phyloP scores from a whole-genome alignment of 768 basidiomycete genomes.

The Tricholoma bakamatsutake region DNA sequence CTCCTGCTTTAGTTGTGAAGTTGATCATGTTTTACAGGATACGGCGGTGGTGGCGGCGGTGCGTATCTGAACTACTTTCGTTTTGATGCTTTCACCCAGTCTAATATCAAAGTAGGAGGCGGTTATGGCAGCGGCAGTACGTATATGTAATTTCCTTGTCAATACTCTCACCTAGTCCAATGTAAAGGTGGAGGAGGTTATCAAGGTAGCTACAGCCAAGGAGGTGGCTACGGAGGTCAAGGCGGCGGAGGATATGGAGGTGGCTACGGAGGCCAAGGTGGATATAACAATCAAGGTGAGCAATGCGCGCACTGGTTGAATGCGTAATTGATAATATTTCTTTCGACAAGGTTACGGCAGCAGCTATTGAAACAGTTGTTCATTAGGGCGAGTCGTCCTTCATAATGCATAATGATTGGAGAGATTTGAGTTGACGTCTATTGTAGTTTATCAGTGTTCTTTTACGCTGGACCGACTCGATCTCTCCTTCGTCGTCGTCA shows the following conservation, averaged over 20 bases:
- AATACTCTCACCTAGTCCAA: too few species aligned
- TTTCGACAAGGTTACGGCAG: constrained; percentile 18
- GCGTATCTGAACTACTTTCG: neutral
- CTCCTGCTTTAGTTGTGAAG: neutral
- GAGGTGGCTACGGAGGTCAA: constrained; percentile 19
- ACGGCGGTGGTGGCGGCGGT: constrained; percentile 9
- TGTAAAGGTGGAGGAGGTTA: neutral
- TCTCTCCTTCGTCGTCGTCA: constrained; percentile 28
- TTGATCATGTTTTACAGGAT: constrained; percentile 9
- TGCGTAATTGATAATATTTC: neutral
- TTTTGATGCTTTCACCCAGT: neutral
- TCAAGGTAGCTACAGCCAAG: neutral
- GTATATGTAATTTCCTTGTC: neutral
- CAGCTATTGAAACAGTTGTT: constrained; percentile 8
- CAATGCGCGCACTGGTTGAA: constrained; percentile 1
- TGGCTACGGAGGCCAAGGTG: constrained; percentile 23
- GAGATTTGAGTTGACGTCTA: neutral
- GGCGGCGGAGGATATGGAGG: constrained; percentile 12
- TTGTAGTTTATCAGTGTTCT: neutral
- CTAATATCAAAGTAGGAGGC: neutral
- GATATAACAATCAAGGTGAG: constrained; percentile 14
- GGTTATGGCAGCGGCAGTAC: constrained; percentile 6
- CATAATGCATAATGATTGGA: neutral
- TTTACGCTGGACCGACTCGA: too few species aligned
- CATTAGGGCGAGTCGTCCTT: neutral